Conservation (phyloP, 352 stramenopile species). For the Elongisporangium undulatum region DNA sequence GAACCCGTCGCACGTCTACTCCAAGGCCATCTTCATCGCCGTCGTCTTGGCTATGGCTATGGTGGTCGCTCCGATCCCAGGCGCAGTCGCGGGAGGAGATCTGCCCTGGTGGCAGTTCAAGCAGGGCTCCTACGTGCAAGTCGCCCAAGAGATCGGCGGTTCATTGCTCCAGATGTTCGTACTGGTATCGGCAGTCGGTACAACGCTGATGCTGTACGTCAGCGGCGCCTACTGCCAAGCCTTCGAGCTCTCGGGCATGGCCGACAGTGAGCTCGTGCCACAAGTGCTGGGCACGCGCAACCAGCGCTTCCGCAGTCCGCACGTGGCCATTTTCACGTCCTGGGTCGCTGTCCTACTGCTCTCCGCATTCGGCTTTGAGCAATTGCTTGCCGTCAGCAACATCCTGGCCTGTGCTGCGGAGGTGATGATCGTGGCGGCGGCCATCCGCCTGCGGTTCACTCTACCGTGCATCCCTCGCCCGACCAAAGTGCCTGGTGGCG, state of each 20-base stretch:
- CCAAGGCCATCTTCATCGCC: constrained; percentile 61
- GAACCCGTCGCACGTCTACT: constrained; percentile 70
- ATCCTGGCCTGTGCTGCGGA: constrained; percentile 69
- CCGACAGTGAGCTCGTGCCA: constrained; percentile 74
- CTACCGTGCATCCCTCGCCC: constrained; percentile 34
- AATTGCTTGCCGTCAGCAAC: constrained; percentile 72
- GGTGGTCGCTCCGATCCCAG: constrained; percentile 1
- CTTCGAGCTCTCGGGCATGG: constrained; percentile 74
- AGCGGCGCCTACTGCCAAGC: constrained; percentile 75
- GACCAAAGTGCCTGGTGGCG: constrained; percentile 14
- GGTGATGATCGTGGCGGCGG: constrained; percentile 79
- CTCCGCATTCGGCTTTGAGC: constrained; percentile 28
- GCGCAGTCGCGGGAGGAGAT: constrained; percentile 5
- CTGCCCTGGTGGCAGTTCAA: constrained; percentile 55
- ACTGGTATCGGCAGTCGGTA: constrained; percentile 68
- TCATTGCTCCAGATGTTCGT: constrained; percentile 72
- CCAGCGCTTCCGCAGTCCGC: constrained; percentile 12
- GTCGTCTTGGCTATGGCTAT: not conserved
- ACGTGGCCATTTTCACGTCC: constrained; percentile 14
- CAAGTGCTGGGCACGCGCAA: constrained; percentile 56
- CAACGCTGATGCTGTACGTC: constrained; percentile 84
- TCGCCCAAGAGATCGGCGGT: constrained; percentile 67
- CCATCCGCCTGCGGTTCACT: constrained; percentile 68
- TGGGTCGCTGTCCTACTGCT: constrained; percentile 9
- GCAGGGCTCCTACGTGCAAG: constrained; percentile 66